Conservation (phyloP, 2,329 filamentous ascomycete genomes). For the Colletotrichum scovillei region DNA sequence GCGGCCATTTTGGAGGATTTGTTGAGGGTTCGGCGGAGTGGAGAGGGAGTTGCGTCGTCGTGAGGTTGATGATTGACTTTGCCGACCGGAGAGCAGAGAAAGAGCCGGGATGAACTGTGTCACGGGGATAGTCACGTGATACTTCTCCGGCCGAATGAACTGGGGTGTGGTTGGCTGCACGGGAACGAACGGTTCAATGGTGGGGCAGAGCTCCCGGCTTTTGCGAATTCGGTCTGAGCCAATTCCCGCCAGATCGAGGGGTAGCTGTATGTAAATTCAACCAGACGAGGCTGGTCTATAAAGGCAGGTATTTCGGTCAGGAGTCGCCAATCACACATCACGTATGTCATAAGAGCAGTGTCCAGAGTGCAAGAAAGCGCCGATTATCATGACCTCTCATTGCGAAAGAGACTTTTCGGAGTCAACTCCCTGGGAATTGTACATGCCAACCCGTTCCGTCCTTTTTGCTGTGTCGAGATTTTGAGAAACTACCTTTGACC, state of each 20-base stretch:
- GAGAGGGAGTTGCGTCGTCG: conserved; percentile 60
- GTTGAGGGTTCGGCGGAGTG: conserved; percentile 59
- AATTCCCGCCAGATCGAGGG: conserved; percentile 24
- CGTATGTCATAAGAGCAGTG: neutral
- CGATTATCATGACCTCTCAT: conserved; percentile 34
- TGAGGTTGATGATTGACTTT: conserved; percentile 59
- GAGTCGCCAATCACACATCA: neutral
- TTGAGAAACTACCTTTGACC: conserved; percentile 21
- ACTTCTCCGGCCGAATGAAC: neutral
- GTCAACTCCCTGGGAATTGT: conserved; percentile 38
- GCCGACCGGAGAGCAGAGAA: conserved; percentile 51
- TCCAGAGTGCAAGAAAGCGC: neutral
- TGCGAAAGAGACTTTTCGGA: conserved; percentile 34
- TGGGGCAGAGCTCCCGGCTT: conserved; percentile 26
- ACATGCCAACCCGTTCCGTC: conserved; percentile 40
- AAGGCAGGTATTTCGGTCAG: neutral
- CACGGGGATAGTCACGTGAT: conserved; percentile 46
- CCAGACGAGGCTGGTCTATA: neutral
- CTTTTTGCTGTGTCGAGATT: conserved; percentile 35
- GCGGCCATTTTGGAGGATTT: conserved; percentile 72
- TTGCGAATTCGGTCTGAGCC: conserved; percentile 12
- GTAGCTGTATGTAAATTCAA: neutral
- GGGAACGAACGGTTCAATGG: conserved; percentile 6
- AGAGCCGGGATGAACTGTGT: conserved; percentile 40
- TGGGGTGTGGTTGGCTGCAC: neutral